Evolutionary conservation across 2,329 filamentous ascomycete species (phyloP), one percentile per base, ranked within the genome.

Genomic region (Aspergillus caelatus): DNA sequence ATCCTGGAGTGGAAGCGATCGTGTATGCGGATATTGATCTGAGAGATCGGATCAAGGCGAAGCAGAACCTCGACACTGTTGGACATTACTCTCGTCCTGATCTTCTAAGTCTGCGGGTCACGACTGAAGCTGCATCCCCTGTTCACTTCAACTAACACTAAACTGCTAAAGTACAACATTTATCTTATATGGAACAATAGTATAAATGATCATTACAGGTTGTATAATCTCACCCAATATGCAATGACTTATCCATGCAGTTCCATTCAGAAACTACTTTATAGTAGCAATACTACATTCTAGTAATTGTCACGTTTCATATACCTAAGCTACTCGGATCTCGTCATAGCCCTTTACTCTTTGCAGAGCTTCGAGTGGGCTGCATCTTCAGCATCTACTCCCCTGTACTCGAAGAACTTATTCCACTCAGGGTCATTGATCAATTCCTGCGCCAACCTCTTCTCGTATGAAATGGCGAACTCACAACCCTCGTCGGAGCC

Each of bases 321-420:
- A 41, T 41, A 19, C 39, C 3, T 41, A 16, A 41, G 39, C 19
- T n/a, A 41, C 16, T n/a, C 16, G n/a, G 39, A 9, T 8, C 16
- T n/a, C 19, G 7, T 41, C 16, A 41, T n/a, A n/a, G 4, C 7
- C 19, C 36, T 39, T 11, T 19, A 19, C 3, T 19, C 36, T 19
- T 19, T 19, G 14, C 36, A 39, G 36, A 39, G 36, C 16, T 39
- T 39, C n/a, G 41, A 45, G 41, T 50, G 26, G 12, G 9, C 46
- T 3, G 46, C 46, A 26, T 66, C 52, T 26, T 60, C 39, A n/a
- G 64, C 65, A 53, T 79, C 76, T 23, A 80, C 65, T 0, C 77
- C 79, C 34, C 78, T 66, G 52, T 74, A 80, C 61, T 79, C 77
- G 62, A 80, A 80, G 23, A 74, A 81, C 58, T 69, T 58, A 34